A percentile compares a stretch with the other conserved stretches of the same genome.
Evolutionary conservation across 768 basidiomycete genomes (phyloP).

Genomic region (Boletus bicolor): DNA sequence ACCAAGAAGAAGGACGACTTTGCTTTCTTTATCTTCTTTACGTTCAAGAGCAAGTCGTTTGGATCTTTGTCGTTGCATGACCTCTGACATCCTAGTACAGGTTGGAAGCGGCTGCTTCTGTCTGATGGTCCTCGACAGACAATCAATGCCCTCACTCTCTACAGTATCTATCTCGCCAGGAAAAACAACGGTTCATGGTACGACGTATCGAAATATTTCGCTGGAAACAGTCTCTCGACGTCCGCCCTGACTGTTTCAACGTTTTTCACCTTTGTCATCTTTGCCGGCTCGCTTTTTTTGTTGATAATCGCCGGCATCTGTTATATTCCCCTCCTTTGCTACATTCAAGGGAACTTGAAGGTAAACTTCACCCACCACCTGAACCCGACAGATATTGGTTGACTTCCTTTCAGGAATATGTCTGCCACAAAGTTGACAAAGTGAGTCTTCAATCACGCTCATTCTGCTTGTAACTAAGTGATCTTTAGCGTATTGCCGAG

Average conservation of each 20-base stretch:
- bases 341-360: slow-evolving; percentile 97
- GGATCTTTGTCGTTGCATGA: background rate
- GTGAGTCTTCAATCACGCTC: slow-evolving; percentile 36
- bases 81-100: slow-evolving; percentile 33
- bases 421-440: slow-evolving; percentile 99
- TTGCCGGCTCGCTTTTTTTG: slow-evolving; percentile 77
- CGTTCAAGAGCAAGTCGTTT: slow-evolving; percentile 82
- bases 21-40: slow-evolving; percentile 99
- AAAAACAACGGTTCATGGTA: slow-evolving; percentile 54
- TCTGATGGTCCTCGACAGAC: slow-evolving; percentile 97
- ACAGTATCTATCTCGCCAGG: slow-evolving; percentile 76
- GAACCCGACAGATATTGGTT: background rate
- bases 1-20: slow-evolving; percentile 97
- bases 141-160: slow-evolving; percentile 97
- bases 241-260: slow-evolving; percentile 85
- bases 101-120: slow-evolving; percentile 84
- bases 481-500: slow-evolving; percentile 77
- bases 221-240: slow-evolving; percentile 69
- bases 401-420: slow-evolving; percentile 69
- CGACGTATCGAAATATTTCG: slow-evolving; percentile 76
- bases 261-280: slow-evolving; percentile 86
- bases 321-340: slow-evolving; percentile 92
- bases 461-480: slow-evolving; percentile 12
- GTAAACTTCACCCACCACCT: slow-evolving; percentile 33
- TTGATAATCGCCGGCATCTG: slow-evolving; percentile 80